Evolutionary conservation across 306 rosid genomes (phyloP).

Genomic region (Vigna reflexopilosa): DNA sequence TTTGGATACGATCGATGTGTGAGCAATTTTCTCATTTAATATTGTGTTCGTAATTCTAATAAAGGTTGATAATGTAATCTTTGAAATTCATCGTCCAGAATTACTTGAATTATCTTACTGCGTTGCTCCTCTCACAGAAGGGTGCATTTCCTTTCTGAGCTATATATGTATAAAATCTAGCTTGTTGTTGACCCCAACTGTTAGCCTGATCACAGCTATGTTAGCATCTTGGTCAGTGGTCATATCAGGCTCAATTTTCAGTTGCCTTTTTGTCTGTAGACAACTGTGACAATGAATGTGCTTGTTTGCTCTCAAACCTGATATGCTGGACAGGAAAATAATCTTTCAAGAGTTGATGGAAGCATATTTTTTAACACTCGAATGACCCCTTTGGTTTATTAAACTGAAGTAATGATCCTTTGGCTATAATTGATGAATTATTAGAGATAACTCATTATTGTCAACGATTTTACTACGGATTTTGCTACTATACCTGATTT

Average conservation of each 20-base stretch:
- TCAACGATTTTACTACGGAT: neutral
- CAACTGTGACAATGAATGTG: neutral
- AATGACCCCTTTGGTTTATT: neutral
- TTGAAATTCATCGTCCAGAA: too few species aligned
- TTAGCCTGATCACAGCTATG: neutral
- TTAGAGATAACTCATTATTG: neutral
- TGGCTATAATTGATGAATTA: constrained; percentile 15
- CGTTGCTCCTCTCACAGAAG: too few species aligned
- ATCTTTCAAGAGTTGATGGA: neutral
- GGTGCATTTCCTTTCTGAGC: too few species aligned
- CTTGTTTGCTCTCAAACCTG: neutral
- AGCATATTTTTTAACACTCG: neutral
- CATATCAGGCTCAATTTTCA: neutral
- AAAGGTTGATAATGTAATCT: too few species aligned
- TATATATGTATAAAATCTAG: neutral
- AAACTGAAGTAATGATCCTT: neutral
- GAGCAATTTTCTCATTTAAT: too few species aligned
- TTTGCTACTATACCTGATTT: neutral
- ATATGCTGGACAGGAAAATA: neutral
- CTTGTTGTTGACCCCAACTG: neutral
- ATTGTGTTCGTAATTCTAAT: too few species aligned
- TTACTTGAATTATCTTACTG: too few species aligned
- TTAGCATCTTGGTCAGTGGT: neutral
- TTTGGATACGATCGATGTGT: too few species aligned
- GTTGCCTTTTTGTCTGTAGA: neutral